These are phyloP conservation scores for Castanea mollissima DNA, from an alignment of 306 rosid species.

Conservation along the genomic window DNA sequence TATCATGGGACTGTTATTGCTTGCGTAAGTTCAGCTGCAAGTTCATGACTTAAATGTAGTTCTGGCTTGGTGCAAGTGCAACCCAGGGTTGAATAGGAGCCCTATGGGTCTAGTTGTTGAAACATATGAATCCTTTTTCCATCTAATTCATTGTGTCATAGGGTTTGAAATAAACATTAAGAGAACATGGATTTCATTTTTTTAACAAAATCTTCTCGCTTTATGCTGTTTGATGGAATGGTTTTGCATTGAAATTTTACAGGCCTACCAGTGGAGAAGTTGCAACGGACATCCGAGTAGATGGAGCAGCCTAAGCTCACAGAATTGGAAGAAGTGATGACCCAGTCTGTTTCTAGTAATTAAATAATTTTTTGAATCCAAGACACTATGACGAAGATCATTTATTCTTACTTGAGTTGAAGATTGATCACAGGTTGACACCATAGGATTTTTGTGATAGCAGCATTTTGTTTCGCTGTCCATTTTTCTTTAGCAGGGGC, in stretches of 20 bases:
- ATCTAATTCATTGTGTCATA: neutral
- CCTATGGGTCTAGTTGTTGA: neutral
- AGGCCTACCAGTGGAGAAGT: constrained; percentile 15
- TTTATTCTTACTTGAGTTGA: neutral
- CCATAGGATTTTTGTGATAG: neutral
- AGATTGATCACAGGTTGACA: neutral
- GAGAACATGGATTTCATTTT: neutral
- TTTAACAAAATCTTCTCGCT: neutral
- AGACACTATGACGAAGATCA: neutral
- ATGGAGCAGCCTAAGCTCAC: neutral
- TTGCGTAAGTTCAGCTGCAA: neutral
- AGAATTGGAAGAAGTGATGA: neutral
- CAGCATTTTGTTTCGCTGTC: neutral
- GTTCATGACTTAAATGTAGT: neutral
- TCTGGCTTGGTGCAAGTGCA: neutral
- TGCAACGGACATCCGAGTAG: neutral
- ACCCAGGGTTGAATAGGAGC: neutral
- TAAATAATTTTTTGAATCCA: neutral
- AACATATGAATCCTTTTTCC: neutral
- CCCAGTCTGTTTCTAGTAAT: neutral
- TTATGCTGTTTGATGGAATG: neutral
- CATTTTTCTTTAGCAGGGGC: neutral
- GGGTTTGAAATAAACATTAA: neutral
- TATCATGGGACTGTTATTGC: neutral
- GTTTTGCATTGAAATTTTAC: neutral